Evolutionary conservation across 208 protist genomes (phyloP).

Genomic region (Acanthamoeba culbertsoni): DNA sequence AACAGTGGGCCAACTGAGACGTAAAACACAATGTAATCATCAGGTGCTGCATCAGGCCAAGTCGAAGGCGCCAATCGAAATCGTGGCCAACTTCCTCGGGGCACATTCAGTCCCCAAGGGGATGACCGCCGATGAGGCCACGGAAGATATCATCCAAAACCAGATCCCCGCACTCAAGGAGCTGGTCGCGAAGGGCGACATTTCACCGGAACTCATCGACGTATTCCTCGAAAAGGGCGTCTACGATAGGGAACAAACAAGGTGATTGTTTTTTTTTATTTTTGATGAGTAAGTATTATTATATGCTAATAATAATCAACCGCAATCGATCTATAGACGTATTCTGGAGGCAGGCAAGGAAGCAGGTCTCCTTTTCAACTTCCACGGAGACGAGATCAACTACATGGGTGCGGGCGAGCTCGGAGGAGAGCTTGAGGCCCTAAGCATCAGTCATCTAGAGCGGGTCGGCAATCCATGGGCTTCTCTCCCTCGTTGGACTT

Average conservation of each 20-base stretch:
- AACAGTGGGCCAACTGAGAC: background rate
- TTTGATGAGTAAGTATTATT: background rate
- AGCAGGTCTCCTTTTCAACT: conserved; percentile 83
- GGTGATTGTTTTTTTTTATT: conserved; percentile 59
- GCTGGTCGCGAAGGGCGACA: conserved; percentile 65
- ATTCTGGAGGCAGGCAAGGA: conserved; percentile 84
- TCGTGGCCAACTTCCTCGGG: conserved; percentile 85
- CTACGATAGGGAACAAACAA: conserved; percentile 73
- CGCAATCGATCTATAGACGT: conserved; percentile 23
- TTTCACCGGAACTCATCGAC: conserved; percentile 82
- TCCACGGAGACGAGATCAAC: conserved; percentile 87
- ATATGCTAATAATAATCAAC: too few relatives aligned
- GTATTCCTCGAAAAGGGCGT: conserved; percentile 86
- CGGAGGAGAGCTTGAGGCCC: conserved; percentile 80
- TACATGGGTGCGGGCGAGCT: conserved; percentile 82
- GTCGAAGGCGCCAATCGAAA: conserved; percentile 71
- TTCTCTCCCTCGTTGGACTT: background rate
- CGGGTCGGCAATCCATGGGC: conserved; percentile 66
- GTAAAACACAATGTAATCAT: background rate
- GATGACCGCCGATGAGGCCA: conserved; percentile 73
- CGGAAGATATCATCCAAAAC: conserved; percentile 80
- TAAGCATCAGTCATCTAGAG: conserved; percentile 86
- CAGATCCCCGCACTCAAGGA: conserved; percentile 81
- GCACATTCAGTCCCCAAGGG: conserved; percentile 85
- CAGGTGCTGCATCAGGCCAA: conserved; percentile 75